Base-by-base conservation (phyloP, 202 grass and related monocot genomes). In the Sporobolus alterniflorus region DNA sequence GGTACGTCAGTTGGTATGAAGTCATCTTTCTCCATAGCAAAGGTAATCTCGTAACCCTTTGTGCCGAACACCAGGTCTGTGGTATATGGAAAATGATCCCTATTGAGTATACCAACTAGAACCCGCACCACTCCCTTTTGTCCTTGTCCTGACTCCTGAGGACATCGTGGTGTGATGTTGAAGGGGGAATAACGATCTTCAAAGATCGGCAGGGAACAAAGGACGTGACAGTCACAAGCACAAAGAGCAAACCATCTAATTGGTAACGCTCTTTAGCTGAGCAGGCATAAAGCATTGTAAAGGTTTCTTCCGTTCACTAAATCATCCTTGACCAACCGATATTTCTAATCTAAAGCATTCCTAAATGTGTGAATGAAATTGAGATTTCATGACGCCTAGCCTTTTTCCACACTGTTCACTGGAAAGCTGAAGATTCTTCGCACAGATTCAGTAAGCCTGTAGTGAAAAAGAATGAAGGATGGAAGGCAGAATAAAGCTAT, bases 401-500 rank as follows among this genome's bases (percentile, higher is more conserved):
- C 26, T 18, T 62, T 62, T 31, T 60, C 8, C 25, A 59, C 56
- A 61, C 25, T 61, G 13, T 30, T 62, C 25, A 29, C 25, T 13
- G 0, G 29, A 75, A 54, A 67, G 54, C 11, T 30, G 44, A 54
- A 32, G 41, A 64, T 59, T 70, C n/a, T 22, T 28, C 1, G 16
- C 17, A 34, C 10, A 2, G 43, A 85, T 89, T 81, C 64, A 29
- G n/a, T 44, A 10, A 64, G 31, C 60, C 41, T 47, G 60, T 33
- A 64, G 64, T 14, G 17, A 81, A 85, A 81, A 89, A 25, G 77
- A 48, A 33, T 41, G 63, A 64, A 69, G 55, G 71, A 72, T 59
- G 76, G 46, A 44, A 55, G 44, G 71, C 43, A 49, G 71, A 76
- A 89, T 81, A 81, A 71, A 85, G 82, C 71, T 71, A 20, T 36